phyloP scores from a whole-genome alignment of 257 asterid species.

The Coffea canephora region DNA sequence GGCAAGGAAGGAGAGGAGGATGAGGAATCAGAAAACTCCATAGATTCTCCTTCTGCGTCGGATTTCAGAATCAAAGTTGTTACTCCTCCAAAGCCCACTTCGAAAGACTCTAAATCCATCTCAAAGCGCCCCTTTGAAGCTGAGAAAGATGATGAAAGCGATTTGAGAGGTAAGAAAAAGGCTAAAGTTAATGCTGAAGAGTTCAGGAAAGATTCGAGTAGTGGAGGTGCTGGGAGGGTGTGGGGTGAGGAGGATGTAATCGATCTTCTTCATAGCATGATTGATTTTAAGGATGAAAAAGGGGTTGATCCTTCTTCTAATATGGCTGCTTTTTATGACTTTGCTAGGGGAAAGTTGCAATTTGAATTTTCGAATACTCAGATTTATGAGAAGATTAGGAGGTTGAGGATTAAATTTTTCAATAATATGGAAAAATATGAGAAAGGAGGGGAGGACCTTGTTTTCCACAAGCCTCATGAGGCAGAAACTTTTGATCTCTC shows the following conservation, averaged over 20 bases:
- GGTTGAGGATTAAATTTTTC: constrained; percentile 47
- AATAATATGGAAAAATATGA: constrained; percentile 32
- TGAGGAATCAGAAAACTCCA: constrained; percentile 17
- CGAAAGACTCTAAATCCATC: constrained; percentile 22
- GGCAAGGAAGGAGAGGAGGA: constrained; percentile 20
- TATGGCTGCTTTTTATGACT: constrained; percentile 37
- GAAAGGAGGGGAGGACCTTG: constrained; percentile 34
- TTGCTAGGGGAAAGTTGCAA: constrained; percentile 36
- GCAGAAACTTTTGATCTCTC: constrained; percentile 34
- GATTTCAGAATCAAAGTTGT: constrained; percentile 39
- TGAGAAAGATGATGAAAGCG: not conserved
- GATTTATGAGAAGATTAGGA: constrained; percentile 40
- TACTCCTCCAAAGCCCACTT: not conserved
- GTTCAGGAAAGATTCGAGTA: constrained; percentile 15
- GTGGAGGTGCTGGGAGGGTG: constrained; percentile 29
- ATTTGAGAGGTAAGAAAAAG: constrained; percentile 21
- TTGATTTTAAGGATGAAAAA: constrained; percentile 34
- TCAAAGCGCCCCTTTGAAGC: constrained; percentile 10
- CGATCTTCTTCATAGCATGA: constrained; percentile 47
- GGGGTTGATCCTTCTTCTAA: constrained; percentile 40
- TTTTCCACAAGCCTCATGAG: constrained; percentile 49
- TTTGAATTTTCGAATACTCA: constrained; percentile 37
- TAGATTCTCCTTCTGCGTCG: constrained; percentile 35
- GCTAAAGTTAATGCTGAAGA: constrained; percentile 21
- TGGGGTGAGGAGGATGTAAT: constrained; percentile 62